Evolutionary conservation across 805 yeast species (phyloP).

Genomic region (Metschnikowia gelsemii): DNA sequence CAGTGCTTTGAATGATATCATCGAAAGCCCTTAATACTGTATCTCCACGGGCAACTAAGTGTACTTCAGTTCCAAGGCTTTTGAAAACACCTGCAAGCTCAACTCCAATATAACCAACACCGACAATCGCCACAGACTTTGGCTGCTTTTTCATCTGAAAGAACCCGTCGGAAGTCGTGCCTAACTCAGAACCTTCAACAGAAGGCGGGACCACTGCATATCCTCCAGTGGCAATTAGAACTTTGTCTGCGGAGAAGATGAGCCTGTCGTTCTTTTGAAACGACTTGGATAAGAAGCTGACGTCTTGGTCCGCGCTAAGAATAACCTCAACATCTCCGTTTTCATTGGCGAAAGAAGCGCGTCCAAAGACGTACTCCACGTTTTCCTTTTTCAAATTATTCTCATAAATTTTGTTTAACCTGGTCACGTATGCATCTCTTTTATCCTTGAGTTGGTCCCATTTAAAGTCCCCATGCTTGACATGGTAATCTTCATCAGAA

Average conservation of each 20-base stretch:
- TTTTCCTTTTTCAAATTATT: constrained; percentile 84
- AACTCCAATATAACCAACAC: constrained; percentile 97
- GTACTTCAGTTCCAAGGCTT: constrained; percentile 82
- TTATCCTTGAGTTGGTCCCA: constrained; percentile 82
- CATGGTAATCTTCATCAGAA: constrained; percentile 50
- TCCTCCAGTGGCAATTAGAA: constrained; percentile 94
- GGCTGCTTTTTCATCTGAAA: constrained; percentile 82
- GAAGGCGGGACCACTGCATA: constrained; percentile 65
- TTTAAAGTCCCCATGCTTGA: constrained; percentile 56
- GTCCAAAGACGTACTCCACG: constrained; percentile 83
- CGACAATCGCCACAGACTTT: constrained; percentile 88
- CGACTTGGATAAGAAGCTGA: constrained; percentile 32
- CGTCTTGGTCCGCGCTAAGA: constrained; percentile 41
- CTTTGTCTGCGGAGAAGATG: constrained; percentile 72
- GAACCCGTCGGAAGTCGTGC: constrained; percentile 88
- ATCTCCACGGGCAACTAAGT: constrained; percentile 86
- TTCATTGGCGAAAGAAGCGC: constrained; percentile 66
- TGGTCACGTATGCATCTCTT: constrained; percentile 85
- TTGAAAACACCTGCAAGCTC: constrained; percentile 95
- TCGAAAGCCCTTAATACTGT: constrained; percentile 89
- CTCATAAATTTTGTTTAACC: constrained; percentile 92
- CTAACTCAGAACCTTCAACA: constrained; percentile 79
- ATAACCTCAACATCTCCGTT: constrained; percentile 78
- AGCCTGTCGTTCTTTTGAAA: constrained; percentile 53
- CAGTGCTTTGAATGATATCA: constrained; percentile 68